Conservation (phyloP, 768 basidiomycete genomes). For the Suillus luteus region DNA sequence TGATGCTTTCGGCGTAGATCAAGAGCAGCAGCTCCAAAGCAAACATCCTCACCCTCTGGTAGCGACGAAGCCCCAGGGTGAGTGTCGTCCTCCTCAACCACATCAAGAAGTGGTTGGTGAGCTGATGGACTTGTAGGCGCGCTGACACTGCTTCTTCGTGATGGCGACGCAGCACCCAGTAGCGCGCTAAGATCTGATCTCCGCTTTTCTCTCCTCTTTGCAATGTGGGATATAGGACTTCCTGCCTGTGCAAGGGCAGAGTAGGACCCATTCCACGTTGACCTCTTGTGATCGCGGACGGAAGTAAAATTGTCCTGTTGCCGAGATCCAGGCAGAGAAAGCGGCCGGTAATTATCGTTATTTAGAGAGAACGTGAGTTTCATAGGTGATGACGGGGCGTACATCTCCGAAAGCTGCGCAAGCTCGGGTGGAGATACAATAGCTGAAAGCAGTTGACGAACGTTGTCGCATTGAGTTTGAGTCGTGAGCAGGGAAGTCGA, state of each 20-base stretch:
- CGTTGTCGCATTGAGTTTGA: constrained; percentile 78
- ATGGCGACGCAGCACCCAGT: constrained; percentile 33
- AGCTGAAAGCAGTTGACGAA: constrained; percentile 76
- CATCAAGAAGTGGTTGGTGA: constrained; percentile 32
- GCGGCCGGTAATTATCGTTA: constrained; percentile 40
- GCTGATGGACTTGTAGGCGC: constrained; percentile 40
- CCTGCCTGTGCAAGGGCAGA: constrained; percentile 49
- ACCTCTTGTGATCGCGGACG: constrained; percentile 50
- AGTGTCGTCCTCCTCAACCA: constrained; percentile 42
- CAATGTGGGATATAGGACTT: constrained; percentile 43
- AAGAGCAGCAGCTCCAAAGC: constrained; percentile 66
- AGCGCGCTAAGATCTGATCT: constrained; percentile 56
- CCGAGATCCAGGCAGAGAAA: constrained; percentile 43
- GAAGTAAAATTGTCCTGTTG: constrained; percentile 18
- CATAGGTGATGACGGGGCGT: constrained; percentile 73
- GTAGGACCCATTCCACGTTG: constrained; percentile 78
- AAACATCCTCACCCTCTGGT: constrained; percentile 29
- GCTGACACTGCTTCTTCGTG: constrained; percentile 38
- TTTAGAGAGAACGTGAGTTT: constrained; percentile 28
- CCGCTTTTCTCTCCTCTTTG: constrained; percentile 52
- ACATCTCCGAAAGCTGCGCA: constrained; percentile 85
- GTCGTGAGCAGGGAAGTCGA: constrained; percentile 75
- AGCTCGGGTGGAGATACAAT: constrained; percentile 71
- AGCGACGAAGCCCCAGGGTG: constrained; percentile 25
- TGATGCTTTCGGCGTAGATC: constrained; percentile 57